A percentile compares a stretch with the other conserved stretches of the same genome.
phyloP scores from a whole-genome alignment of 139 green algal species.

The Zygnema circumcarinatum region DNA sequence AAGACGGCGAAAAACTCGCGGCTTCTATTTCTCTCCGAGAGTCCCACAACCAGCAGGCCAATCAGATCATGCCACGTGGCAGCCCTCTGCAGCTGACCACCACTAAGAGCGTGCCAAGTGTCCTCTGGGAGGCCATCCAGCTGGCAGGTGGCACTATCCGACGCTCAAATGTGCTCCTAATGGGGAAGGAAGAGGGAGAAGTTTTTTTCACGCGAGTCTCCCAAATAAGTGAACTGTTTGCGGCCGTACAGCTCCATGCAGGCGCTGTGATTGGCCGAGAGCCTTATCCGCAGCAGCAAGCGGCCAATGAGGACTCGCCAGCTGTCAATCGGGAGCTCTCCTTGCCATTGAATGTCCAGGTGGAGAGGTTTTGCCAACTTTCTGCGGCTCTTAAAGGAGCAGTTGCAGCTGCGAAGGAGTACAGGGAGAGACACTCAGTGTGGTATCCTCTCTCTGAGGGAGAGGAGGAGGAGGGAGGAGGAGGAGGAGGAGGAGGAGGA shows the following conservation, averaged over 20 bases:
- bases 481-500: neutral
- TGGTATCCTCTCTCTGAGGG: slow-evolving; percentile 14
- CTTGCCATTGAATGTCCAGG: neutral
- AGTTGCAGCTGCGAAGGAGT: neutral
- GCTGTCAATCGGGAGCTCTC: neutral
- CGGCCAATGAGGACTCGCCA: neutral
- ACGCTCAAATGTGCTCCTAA: neutral
- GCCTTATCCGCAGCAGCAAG: neutral
- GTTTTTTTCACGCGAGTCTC: slow-evolving; percentile 16
- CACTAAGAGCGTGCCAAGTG: neutral
- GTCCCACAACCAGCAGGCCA: neutral
- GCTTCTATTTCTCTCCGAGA: neutral
- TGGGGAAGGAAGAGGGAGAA: slow-evolving; percentile 1
- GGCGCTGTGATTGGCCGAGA: neutral
- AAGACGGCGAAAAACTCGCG: slow-evolving; percentile 8
- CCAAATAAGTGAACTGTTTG: neutral
- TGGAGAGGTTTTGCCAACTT: neutral
- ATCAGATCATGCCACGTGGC: neutral
- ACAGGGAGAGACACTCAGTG: neutral
- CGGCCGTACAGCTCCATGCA: neutral
- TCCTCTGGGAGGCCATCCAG: slow-evolving; percentile 1
- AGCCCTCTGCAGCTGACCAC: neutral
- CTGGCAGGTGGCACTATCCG: neutral
- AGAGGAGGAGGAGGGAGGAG: neutral
- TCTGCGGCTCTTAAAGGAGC: neutral